Percentiles rank a stretch among this genome's conserved stretches.
phyloP scores from a whole-genome alignment of 139 green algal species.

The Pseudopediastrum boryanum region DNA sequence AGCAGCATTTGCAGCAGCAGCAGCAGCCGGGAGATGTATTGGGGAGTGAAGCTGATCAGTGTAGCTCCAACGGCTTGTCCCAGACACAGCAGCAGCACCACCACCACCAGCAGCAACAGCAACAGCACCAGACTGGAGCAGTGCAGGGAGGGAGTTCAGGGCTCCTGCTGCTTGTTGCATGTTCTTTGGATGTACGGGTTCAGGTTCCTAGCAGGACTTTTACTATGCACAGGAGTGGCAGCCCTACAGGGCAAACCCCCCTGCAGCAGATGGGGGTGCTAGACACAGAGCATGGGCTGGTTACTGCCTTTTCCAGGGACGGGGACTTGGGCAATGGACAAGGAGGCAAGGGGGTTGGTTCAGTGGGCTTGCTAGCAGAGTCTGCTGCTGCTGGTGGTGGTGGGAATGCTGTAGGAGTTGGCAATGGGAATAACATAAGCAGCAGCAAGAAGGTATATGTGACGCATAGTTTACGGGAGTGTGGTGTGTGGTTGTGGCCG shows the following conservation, averaged over 20 bases:
- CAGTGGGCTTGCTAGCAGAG: no score
- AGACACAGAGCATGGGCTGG: conserved; percentile 53
- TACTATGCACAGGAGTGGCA: conserved; percentile 84
- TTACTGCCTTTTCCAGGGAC: conserved; percentile 78
- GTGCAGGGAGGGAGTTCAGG: no score
- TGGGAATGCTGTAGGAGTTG: background rate
- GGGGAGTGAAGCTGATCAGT: no score
- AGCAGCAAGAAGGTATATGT: conserved; percentile 92
- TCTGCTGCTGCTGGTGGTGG: conserved; percentile 6
- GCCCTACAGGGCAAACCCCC: no score
- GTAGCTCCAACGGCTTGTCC: no score
- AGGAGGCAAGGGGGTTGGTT: no score
- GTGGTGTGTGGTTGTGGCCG: conserved; percentile 61
- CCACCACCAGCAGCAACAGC: no score
- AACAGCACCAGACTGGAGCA: no score
- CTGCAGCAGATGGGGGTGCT: conserved; percentile 56
- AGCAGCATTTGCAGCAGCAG: background rate
- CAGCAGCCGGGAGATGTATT: no score
- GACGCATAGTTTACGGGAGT: conserved; percentile 72
- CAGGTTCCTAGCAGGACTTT: conserved; percentile 73
- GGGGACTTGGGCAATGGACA: no score
- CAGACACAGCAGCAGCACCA: no score
- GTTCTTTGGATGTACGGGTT: conserved; percentile 89
- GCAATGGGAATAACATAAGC: background rate
- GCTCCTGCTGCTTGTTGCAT: conserved; percentile 42